Percentiles rank a stretch among this genome's conserved stretches.
These are phyloP conservation scores for Daldinia childiae DNA, from an alignment of 495 filamentous ascomycete genomes.

Conservation along the genomic window DNA sequence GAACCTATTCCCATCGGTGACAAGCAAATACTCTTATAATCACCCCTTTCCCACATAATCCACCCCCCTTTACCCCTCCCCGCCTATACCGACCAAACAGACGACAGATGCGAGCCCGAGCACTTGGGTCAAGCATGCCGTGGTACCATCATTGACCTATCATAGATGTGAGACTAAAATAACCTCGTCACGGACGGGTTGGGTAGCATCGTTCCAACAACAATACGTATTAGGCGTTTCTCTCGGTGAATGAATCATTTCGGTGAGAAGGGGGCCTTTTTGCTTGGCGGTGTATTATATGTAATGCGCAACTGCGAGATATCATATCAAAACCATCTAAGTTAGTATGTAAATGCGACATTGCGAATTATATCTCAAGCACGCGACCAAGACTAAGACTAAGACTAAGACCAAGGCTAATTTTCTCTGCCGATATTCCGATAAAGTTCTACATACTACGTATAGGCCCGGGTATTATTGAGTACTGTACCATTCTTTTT, in stretches of 20 bases:
- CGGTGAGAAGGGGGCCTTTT: neutral
- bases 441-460: too few species aligned
- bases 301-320: too few species aligned
- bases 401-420: too few species aligned
- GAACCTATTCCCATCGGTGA: neutral
- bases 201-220: neutral
- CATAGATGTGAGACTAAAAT: neutral
- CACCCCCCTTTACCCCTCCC: neutral
- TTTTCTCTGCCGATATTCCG: too few species aligned
- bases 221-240: neutral
- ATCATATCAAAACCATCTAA: too few species aligned
- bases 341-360: too few species aligned
- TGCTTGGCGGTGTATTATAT: neutral
- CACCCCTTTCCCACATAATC: neutral
- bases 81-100: neutral
- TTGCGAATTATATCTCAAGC: too few species aligned
- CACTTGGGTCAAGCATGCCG: neutral
- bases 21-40: neutral
- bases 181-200: neutral
- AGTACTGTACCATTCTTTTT: too few species aligned
- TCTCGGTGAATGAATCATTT: neutral
- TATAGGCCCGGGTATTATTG: too few species aligned
- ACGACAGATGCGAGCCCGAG: neutral
- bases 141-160: neutral
- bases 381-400: too few species aligned